Evolutionary conservation across 2,329 filamentous ascomycete genomes (phyloP).

Genomic region (Leptosphaerulina australis): DNA sequence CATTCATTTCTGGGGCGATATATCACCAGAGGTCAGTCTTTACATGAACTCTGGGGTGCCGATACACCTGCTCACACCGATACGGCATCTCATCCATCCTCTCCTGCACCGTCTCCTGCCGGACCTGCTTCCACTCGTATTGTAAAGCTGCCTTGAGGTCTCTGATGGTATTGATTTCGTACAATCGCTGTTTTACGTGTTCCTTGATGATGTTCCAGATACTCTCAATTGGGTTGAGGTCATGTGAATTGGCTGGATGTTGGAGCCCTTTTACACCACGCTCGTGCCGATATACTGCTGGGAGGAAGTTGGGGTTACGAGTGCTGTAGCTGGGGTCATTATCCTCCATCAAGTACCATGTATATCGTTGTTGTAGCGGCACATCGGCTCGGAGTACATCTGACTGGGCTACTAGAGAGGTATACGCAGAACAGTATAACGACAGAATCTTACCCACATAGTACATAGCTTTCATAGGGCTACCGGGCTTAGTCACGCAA

Average conservation of each 20-base stretch:
- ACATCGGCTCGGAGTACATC: not conserved
- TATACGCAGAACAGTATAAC: no score
- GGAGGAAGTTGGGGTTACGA: not conserved
- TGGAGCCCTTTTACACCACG: not conserved
- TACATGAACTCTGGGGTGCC: not conserved
- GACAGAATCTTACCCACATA: not conserved
- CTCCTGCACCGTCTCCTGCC: not conserved
- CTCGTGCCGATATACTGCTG: not conserved
- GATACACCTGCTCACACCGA: no score
- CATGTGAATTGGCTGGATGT: conserved; percentile 7
- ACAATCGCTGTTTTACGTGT: not conserved
- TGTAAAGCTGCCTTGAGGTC: conserved; percentile 1
- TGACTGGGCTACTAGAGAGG: no score
- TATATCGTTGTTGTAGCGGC: not conserved
- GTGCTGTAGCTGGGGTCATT: conserved; percentile 13
- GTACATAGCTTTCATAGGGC: not conserved
- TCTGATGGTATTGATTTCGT: not conserved
- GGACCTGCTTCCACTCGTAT: not conserved
- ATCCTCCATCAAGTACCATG: conserved; percentile 10
- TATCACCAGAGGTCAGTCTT: not conserved
- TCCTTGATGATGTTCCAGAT: conserved; percentile 10
- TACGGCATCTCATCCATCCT: not conserved
- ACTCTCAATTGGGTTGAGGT: conserved; percentile 15
- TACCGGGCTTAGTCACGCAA: not conserved
- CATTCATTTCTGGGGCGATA: not conserved